Percentiles rank a stretch among this genome's conserved stretches.
phyloP scores from a whole-genome alignment of 192 early-diverging fungal species.

The Mortierella alpina region DNA sequence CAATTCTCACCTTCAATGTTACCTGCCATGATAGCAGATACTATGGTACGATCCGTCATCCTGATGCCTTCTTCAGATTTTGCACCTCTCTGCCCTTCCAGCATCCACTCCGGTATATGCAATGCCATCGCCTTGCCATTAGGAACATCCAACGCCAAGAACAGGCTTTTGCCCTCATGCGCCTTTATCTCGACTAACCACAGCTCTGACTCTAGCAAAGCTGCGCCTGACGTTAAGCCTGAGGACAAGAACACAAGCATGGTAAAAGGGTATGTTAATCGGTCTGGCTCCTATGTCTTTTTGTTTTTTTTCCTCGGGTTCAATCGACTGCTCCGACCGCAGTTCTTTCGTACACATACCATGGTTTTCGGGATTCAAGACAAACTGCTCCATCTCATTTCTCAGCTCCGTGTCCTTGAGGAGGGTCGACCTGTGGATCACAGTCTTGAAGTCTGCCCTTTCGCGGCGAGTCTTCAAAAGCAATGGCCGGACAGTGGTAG shows the following conservation, averaged over 20 bases:
- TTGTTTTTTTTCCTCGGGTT: too few species aligned
- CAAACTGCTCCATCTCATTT: conserved; percentile 12
- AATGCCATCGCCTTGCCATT: conserved; percentile 22
- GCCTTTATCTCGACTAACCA: conserved; percentile 44
- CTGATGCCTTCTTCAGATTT: conserved; percentile 12
- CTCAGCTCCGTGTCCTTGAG: conserved; percentile 18
- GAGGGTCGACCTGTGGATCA: conserved; percentile 31
- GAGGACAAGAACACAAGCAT: neutral
- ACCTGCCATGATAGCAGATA: conserved; percentile 26
- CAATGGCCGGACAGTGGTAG: conserved; percentile 8
- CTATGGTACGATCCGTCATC: conserved; percentile 17
- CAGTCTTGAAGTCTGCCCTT: conserved; percentile 13
- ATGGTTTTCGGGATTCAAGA: conserved; percentile 23
- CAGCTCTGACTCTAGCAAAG: conserved; percentile 20
- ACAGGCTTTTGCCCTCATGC: conserved; percentile 23
- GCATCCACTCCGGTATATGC: conserved; percentile 26
- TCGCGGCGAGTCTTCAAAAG: conserved; percentile 17
- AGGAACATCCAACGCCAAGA: conserved; percentile 36
- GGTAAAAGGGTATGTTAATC: too few species aligned
- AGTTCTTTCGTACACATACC: conserved; percentile 16
- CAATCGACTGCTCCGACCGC: too few species aligned
- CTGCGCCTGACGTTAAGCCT: conserved; percentile 10
- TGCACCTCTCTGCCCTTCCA: conserved; percentile 5
- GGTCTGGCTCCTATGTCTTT: too few species aligned
- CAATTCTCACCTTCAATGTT: conserved; percentile 15